Evolutionary conservation across 208 protist genomes (phyloP), one percentile per base, ranked within the genome.

Genomic region (Leishmania major): DNA sequence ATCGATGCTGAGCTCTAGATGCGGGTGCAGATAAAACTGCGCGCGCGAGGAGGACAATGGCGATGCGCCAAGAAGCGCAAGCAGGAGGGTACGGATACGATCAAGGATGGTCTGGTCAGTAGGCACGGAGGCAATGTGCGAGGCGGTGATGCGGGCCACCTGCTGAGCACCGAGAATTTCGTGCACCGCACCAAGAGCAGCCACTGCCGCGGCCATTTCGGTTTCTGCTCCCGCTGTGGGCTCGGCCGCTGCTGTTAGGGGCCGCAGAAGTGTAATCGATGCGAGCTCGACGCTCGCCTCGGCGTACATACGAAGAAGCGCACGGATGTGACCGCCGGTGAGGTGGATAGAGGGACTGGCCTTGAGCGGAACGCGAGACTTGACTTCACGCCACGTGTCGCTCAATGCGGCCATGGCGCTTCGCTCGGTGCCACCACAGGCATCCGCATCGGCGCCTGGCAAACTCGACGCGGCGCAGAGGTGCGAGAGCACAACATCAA

Each of bases 1-100:
- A 59, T 92, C 87, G 19, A 60, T 70, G 60, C 77, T 90, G 35
- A 86, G 73, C 51, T 90, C 85, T 60, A 86, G 86, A 40, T 45
- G 70, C 37, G 85, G 70, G 67, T 91, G 85, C 11, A 92, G 31
- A 45, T 72, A 82, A 51, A 64, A 35, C 45, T 40, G 40, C 31
- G 19, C 28, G 6, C 47, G 43, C 13, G 22, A 19, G n/a, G 37
- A 60, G 5, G 6, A 40, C 8, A 25, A 69, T 13, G 64, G n/a
- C 8, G 64, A 72, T n/a, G 43, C 11, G 19, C 77, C 49, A 17
- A 80, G 77, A 40, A 80, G 45, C 40, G 45, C 49, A 31, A 55
- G 28, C 64, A 80, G n/a, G 60, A 80, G 77, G 55, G 77, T 15
- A 4, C 77, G 60, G 28, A 73, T 80, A 73, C 57, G 60, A 40